Base-by-base conservation (phyloP, 2,329 filamentous ascomycete genomes). In the Microdochium nivale region DNA sequence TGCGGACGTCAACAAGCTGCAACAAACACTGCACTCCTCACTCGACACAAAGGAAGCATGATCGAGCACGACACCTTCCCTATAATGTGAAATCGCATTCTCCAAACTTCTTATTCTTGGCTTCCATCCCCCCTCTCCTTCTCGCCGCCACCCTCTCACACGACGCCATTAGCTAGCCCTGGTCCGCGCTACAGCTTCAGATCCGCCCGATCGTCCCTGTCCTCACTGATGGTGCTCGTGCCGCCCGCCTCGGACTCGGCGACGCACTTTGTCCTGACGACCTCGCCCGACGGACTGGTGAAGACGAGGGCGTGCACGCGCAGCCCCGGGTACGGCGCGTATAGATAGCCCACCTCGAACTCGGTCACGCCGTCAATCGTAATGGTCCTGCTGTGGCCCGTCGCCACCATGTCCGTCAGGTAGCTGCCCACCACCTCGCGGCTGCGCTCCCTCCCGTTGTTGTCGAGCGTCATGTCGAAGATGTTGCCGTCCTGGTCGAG, bases 401-500 rank as follows among this genome's bases (percentile, higher is more conserved):
- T 80, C 60, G 79, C 80, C 10, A 63, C 68, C 78, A 82, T 82
- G 58, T 78, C 73, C 46, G 61, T 66, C 50, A 63, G 60, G 60
- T 79, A 81, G 51, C 60, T 70, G 7, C 79, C 79, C 0, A 80
- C 76, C 8, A 71, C 64, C 8, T 60, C 62, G 40, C 69, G 62
- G 2, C 67, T 62, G 13, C 64, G 67, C 52, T 80, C 70, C 52
- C 66, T 63, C 1, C 79, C 79, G 54, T 74, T 63, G 58, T 82
- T 81, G 61, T 81, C 72, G 3, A 82, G 69, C 43, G 62, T 73
- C 55, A 78, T 68, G 56, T 82, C 78, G 51, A 77, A 69, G 48
- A 82, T 73, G 52, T 69, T 72, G 40, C 79, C 79, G 55, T 77
- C 75, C 62, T 81, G 79, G 3, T 70, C 73, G 7, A 82, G 67